These are phyloP conservation scores for Trifolium fragiferum DNA, from an alignment of 306 rosid genomes.

Conservation along the genomic window DNA sequence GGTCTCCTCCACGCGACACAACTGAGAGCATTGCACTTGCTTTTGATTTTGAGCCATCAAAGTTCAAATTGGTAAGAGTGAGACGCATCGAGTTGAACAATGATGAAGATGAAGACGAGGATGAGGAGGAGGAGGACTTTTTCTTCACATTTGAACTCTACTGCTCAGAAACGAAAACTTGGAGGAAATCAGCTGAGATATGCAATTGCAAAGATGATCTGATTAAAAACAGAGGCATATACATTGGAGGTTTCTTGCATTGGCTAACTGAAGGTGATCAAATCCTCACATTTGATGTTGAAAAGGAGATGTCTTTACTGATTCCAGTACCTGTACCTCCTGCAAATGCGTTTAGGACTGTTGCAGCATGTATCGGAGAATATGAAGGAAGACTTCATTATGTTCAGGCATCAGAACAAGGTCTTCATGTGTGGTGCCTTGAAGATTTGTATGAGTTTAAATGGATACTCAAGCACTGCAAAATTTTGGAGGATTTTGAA, in stretches of 20 bases:
- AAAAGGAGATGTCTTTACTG: slow-evolving; percentile 56
- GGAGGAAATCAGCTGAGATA: slow-evolving; percentile 57
- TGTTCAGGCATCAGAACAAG: slow-evolving; percentile 60
- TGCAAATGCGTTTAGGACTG: slow-evolving; percentile 23
- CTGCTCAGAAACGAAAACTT: slow-evolving; percentile 48
- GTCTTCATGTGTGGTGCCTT: slow-evolving; percentile 64
- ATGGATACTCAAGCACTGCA: slow-evolving; percentile 52
- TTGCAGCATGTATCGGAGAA: slow-evolving; percentile 69
- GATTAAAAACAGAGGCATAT: slow-evolving; percentile 50
- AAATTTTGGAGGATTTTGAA: slow-evolving; percentile 55
- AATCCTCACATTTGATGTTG: slow-evolving; percentile 56
- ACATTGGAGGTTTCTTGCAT: slow-evolving; percentile 50
- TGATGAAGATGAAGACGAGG: slow-evolving; percentile 6
- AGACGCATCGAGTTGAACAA: not conserved
- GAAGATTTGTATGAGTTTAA: slow-evolving; percentile 60
- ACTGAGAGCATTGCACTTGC: slow-evolving; percentile 47
- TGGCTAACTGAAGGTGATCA: slow-evolving; percentile 62
- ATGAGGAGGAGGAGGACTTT: slow-evolving; percentile 21
- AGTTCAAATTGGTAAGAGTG: slow-evolving; percentile 53
- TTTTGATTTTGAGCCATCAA: slow-evolving; percentile 55
- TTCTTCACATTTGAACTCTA: slow-evolving; percentile 53
- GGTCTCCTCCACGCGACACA: slow-evolving; percentile 10
- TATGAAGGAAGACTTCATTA: slow-evolving; percentile 52
- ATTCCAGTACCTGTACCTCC: slow-evolving; percentile 59
- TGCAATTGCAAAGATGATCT: slow-evolving; percentile 40